Evolutionary conservation across 345 rosid genomes (phyloP), one percentile per base, ranked within the genome.

Genomic region (Murraya paniculata): DNA sequence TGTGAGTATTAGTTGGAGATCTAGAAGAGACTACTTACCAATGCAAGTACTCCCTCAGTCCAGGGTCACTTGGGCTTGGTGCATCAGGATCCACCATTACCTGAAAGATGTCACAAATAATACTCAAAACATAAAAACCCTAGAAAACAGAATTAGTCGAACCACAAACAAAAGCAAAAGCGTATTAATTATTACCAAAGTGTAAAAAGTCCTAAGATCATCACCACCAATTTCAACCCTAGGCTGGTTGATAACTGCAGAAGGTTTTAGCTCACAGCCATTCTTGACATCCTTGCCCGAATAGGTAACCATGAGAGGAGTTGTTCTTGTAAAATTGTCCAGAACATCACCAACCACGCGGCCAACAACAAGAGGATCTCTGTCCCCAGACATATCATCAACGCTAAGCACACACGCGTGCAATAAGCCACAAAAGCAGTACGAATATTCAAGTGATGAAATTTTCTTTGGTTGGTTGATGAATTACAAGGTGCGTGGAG

Each of bases 81-180:
- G 95, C 91, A 78, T 91, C 93, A 38, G 95, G 93, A 75, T 91
- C 95, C 31, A 90, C 92, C 95, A 91, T 87, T 30, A 87, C 88
- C 92, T 91, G 80, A 73, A 80, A 33, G 74, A 39, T 16, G 14
- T 38, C 1, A 27, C 7, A 25, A 10, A 45, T 45, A 28, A 25
- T 21, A 21, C 2, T 33, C 5, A 19, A 57, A 30, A 25, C 9
- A 73, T 11, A 1, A 56, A 67, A 58, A 48, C 48, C 35, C 38
- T 36, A 41, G 36, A 71, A 72, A 19, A 5, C 27, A 30, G 50
- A 45, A 45, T 45, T 45, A 11, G 11, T 45, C 16, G 55, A 6
- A 4, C 18, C 18, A 25, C 30, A 24, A 27, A 5, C 50, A 38
- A 41, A 9, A 41, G 50, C 16, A 11, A 11, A 45, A 45, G 45